Evolutionary conservation across 306 rosid genomes (phyloP).

Genomic region (Sicyos baderoa): DNA sequence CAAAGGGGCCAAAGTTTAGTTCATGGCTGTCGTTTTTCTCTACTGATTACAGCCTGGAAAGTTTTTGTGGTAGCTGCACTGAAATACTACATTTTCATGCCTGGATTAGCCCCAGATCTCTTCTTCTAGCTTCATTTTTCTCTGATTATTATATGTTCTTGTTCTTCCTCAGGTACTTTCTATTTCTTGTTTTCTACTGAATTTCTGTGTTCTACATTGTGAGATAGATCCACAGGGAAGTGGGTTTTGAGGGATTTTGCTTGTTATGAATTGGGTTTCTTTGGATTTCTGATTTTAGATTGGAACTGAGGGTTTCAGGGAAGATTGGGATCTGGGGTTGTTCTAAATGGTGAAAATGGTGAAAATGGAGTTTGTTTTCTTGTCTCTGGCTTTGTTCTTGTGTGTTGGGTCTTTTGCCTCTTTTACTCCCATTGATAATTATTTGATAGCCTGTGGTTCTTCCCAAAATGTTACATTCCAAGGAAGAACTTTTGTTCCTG

Average conservation of each 20-base stretch:
- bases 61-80: conserved; percentile 25
- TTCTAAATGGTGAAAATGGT: conserved; percentile 27
- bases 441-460: conserved; percentile 78
- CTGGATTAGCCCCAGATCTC: conserved; percentile 22
- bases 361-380: conserved; percentile 43
- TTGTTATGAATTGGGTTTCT: conserved; percentile 17
- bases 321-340: conserved; percentile 16
- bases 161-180: too few relatives aligned
- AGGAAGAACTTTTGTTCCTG: conserved; percentile 69
- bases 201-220: conserved; percentile 9
- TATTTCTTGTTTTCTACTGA: too few relatives aligned
- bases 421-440: conserved; percentile 58
- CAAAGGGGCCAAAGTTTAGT: too few relatives aligned
- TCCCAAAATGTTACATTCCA: conserved; percentile 49
- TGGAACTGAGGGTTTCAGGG: not conserved
- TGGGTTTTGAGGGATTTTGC: conserved; percentile 19
- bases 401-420: conserved; percentile 41
- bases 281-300: not conserved
- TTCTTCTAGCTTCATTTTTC: not conserved
- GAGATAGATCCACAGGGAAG: conserved; percentile 26
- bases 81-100: conserved; percentile 22
- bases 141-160: too few relatives aligned
- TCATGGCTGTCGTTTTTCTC: conserved; percentile 23
- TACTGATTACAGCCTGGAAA: conserved; percentile 50
- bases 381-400: conserved; percentile 31